A percentile compares a stretch with the other conserved stretches of the same genome.
Conservation (phyloP, 345 rosid species). For the Populus davidiana region DNA sequence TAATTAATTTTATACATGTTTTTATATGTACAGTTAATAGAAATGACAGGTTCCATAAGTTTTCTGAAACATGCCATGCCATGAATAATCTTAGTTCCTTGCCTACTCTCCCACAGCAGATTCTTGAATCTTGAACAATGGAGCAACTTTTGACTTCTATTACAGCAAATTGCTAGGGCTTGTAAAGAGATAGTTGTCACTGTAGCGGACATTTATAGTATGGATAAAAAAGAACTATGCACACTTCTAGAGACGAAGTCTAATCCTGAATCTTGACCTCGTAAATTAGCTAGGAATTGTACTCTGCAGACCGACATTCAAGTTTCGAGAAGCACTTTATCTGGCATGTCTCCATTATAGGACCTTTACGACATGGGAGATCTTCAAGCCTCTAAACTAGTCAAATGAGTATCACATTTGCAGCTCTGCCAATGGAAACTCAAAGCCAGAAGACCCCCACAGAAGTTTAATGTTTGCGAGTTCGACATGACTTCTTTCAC, state of each 20-base stretch:
- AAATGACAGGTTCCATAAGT: not conserved
- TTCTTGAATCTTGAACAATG: conserved; percentile 22
- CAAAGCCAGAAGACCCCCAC: no score
- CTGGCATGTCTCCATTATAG: not conserved
- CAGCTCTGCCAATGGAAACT: not conserved
- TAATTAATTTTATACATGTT: not conserved
- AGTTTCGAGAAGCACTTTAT: not conserved
- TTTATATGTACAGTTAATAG: not conserved
- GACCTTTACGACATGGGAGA: not conserved
- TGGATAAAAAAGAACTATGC: conserved; percentile 75
- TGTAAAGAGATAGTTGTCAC: conserved; percentile 86
- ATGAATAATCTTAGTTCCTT: not conserved
- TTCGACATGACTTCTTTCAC: no score
- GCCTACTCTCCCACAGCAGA: not conserved
- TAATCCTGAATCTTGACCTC: not conserved
- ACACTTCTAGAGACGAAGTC: conserved; percentile 57
- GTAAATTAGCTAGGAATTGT: not conserved
- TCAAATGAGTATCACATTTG: not conserved
- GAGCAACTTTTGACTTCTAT: conserved; percentile 60
- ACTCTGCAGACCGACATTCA: not conserved
- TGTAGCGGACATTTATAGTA: conserved; percentile 82
- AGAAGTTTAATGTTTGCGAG: no score
- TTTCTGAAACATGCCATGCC: not conserved
- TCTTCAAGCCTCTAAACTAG: not conserved
- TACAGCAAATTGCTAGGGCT: conserved; percentile 80